These are phyloP conservation scores for Coemansia sp. DNA, from an alignment of 192 early-diverging fungal genomes.

Conservation along the genomic window DNA sequence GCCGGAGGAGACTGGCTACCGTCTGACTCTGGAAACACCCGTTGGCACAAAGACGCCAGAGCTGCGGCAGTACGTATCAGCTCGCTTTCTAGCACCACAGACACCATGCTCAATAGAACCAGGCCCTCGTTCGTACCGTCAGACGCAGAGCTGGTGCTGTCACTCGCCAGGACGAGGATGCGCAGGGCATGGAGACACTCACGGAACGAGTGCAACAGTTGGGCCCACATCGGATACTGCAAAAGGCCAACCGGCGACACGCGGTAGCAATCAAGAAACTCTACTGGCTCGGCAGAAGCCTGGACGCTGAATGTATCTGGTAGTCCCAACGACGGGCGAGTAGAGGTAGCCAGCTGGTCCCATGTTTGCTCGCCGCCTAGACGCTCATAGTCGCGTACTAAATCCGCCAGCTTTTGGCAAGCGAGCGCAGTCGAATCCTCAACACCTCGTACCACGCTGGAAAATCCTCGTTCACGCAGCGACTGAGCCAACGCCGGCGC, in stretches of 20 bases:
- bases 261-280: conserved; percentile 35
- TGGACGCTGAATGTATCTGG: conserved; percentile 6
- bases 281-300: conserved; percentile 1
- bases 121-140: conserved; percentile 11
- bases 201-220: conserved; percentile 47
- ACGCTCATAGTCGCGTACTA: neutral
- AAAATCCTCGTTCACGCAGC: conserved; percentile 47
- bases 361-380: conserved; percentile 10
- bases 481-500: conserved; percentile 24
- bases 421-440: conserved; percentile 22
- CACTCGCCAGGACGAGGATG: conserved; percentile 47
- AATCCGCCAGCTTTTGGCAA: conserved; percentile 13
- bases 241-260: conserved; percentile 49
- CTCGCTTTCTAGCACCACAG: conserved; percentile 49
- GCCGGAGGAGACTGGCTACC: neutral
- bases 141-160: conserved; percentile 10
- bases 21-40: neutral
- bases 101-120: conserved; percentile 38
- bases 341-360: conserved; percentile 42
- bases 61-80: conserved; percentile 31
- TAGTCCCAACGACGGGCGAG: conserved; percentile 36
- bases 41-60: conserved; percentile 19
- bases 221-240: conserved; percentile 48
- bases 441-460: conserved; percentile 35
- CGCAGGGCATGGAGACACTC: conserved; percentile 46